Percentiles rank a stretch among this genome's conserved stretches.
These are phyloP conservation scores for Linum lewisii DNA, from an alignment of 345 rosid species.

Conservation along the genomic window DNA sequence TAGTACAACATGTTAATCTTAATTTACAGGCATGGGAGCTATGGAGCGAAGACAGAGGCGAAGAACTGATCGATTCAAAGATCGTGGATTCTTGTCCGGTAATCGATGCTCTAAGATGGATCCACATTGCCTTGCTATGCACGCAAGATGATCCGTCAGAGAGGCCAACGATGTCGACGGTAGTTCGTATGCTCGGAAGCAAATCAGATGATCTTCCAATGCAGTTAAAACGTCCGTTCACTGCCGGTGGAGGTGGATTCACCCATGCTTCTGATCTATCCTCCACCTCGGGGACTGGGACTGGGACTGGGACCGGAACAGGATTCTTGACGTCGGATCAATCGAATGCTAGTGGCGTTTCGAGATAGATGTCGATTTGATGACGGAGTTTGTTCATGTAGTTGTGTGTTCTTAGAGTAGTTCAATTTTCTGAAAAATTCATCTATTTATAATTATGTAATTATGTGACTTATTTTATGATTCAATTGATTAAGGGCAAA, in stretches of 20 bases:
- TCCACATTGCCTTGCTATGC: slow-evolving; percentile 38
- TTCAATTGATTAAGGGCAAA: too few species aligned
- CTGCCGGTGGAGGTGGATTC: slow-evolving; percentile 20
- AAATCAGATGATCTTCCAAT: slow-evolving; percentile 24
- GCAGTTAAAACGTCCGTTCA: slow-evolving; percentile 23
- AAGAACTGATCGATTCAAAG: slow-evolving; percentile 28
- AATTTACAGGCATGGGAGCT: slow-evolving; percentile 35
- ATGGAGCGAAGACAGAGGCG: slow-evolving; percentile 29
- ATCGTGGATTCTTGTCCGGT: slow-evolving; percentile 11
- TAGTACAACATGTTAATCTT: slow-evolving; percentile 1
- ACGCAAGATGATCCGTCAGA: slow-evolving; percentile 33
- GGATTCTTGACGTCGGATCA: slow-evolving; percentile 19
- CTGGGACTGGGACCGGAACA: slow-evolving; percentile 8
- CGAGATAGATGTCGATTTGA: slow-evolving; percentile 8
- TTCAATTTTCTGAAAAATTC: too few species aligned
- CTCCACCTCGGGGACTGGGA: slow-evolving; percentile 9
- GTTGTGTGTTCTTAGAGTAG: too few species aligned
- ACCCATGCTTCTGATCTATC: slow-evolving; percentile 17
- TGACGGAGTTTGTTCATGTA: too few species aligned
- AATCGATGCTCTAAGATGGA: slow-evolving; percentile 29
- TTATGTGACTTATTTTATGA: too few species aligned
- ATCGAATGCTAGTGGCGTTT: slow-evolving; percentile 19
- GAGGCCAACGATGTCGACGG: slow-evolving; percentile 38
- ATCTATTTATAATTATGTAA: too few species aligned
- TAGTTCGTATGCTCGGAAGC: slow-evolving; percentile 43